Evolutionary conservation across 352 stramenopile genomes (phyloP), one percentile per base, ranked within the genome.

Genomic region (Albugo candida): DNA sequence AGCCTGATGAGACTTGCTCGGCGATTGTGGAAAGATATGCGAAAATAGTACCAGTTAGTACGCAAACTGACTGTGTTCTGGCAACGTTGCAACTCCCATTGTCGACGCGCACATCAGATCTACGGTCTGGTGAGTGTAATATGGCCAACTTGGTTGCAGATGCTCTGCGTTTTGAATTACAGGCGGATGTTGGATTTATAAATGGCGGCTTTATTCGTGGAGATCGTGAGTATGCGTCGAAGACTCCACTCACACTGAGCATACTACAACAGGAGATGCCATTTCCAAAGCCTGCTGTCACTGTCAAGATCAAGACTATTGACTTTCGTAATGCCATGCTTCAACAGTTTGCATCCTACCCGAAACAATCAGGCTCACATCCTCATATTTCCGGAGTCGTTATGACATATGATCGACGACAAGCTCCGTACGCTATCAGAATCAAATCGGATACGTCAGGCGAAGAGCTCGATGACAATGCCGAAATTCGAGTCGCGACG

Each of bases 171-270:
- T 70, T 43, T 39, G 63, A 86, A 47, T 51, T 94, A 34, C 55
- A 49, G 13, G 64, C 71, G 8, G 67, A 83, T 49, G 62, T 84
- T 37, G 76, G 71, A 8, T 63, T 92, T 36, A 88, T 93, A 53
- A 94, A 94, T 45, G 81, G 81, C 41, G 81, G 81, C 3, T 94
- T 92, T 51, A 89, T 92, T 49, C 70, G 77, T 24, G 81, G 79
- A 31, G 73, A 94, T 45, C 74, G 69, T 46, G 60, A 71, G 14
- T 91, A 92, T 54, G 52, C 61, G n/a, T 63, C 79, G 1, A 69
- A 69, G 35, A 83, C 72, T 5, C 67, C 44, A 34, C 51, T 94
- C 17, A 86, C 72, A 5, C 56, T 84, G 5, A 70, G 72, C 0
- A 79, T 83, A 2, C 51, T 92, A 13, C 64, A 87, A 41, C 70